Evolutionary conservation across 1,284 basidiomycete species (phyloP), one percentile per base, ranked within the genome.

Genomic region (Heterobasidion annosum): DNA sequence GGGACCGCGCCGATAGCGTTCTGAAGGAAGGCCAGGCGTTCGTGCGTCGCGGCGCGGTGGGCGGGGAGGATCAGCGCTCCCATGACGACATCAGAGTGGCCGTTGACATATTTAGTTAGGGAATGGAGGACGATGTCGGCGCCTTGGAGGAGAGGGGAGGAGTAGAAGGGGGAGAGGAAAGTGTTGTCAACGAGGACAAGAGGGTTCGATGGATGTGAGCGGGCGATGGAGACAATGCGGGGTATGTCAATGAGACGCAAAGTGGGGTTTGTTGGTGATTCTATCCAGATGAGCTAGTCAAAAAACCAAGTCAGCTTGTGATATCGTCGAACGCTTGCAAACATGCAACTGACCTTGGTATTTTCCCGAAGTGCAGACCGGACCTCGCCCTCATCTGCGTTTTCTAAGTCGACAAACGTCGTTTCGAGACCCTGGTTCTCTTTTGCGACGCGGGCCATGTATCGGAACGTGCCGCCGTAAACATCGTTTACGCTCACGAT

Each of bases 181-280:
- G 91, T 96, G 72, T 91, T 93, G 74, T 95, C 93, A 52, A 97
- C 88, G 50, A 94, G 79, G n/a, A 96, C 78, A 16, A 93, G 73
- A 34, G 82, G 81, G n/a, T 72, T 59, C 49, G 83, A 70, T 52
- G 83, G 70, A 65, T 82, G 74, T n/a, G 76, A 65, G 67, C 70
- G 79, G 3, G 78, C 81, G 57, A 94, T 72, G 34, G 76, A 67
- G 43, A 78, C 76, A 58, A 94, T 78, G 54, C 81, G 76, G 1
- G 76, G 66, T 64, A 95, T 84, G 66, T 92, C 85, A 57, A 95
- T 83, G 37, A 97, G 72, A n/a, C 87, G 83, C 10, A 98, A 83
- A 0, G 92, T 93, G 0, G 96, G 96, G 72, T 98, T 98, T 13
- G 94, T 98, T 0, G 95, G 96, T 0, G 91, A 81, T 71, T 99